phyloP scores from a whole-genome alignment of 148 eudicot genomes.

The Limonium bicolor region DNA sequence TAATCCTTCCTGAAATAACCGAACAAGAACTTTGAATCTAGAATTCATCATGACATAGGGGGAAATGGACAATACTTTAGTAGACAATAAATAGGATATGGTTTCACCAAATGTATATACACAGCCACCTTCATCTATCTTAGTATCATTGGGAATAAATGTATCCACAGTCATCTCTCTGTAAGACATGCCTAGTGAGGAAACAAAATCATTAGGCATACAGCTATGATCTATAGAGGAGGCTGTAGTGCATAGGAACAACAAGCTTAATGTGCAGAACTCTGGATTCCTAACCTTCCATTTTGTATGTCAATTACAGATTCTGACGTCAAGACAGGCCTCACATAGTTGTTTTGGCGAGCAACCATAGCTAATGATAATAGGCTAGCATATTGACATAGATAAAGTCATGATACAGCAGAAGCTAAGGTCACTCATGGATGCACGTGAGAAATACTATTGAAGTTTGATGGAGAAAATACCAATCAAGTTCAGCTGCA shows the following conservation, averaged over 20 bases:
- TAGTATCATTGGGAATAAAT: conserved; percentile 92
- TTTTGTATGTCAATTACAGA: conserved; percentile 68
- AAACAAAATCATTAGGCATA: too few species aligned
- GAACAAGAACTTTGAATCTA: conserved; percentile 5
- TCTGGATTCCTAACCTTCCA: conserved; percentile 92
- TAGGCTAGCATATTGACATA: conserved; percentile 25
- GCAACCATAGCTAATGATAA: conserved; percentile 85
- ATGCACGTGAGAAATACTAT: too few species aligned
- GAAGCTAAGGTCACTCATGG: too few species aligned
- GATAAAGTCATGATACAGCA: too few species aligned
- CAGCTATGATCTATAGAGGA: too few species aligned
- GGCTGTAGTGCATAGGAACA: too few species aligned
- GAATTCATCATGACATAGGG: too few species aligned
- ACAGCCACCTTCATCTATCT: conserved; percentile 54
- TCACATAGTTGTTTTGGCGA: conserved; percentile 82
- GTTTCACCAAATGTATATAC: background rate
- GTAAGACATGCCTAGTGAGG: conserved; percentile 75
- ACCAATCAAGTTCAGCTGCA: conserved; percentile 99
- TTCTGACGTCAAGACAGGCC: conserved; percentile 69
- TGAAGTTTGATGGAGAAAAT: too few species aligned
- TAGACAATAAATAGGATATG: too few species aligned
- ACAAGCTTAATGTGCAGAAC: too few species aligned
- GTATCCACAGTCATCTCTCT: conserved; percentile 98
- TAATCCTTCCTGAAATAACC: conserved; percentile 61
- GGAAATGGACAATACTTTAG: too few species aligned